phyloP scores from a whole-genome alignment of 129 eudicot genomes.

The Tanacetum coccineum region DNA sequence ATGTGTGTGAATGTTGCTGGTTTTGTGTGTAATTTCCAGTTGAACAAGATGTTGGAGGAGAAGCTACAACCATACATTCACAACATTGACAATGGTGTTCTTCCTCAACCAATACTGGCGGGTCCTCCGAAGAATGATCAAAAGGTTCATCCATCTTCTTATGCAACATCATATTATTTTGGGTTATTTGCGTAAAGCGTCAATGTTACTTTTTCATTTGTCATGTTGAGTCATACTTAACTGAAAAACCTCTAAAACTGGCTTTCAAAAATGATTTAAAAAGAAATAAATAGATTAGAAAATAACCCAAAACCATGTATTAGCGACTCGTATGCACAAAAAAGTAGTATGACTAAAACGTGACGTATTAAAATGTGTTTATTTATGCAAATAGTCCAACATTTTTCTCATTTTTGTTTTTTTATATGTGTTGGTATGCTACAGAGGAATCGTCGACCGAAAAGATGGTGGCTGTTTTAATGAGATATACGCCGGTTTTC shows the following conservation, averaged over 20 bases:
- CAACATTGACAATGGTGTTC: conserved; percentile 46
- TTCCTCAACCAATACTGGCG: conserved; percentile 56
- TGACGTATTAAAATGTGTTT: too few species aligned
- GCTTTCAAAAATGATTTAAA: too few species aligned
- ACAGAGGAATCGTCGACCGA: conserved; percentile 23
- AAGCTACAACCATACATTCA: conserved; percentile 72
- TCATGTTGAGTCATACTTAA: too few species aligned
- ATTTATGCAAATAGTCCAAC: too few species aligned
- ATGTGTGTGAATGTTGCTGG: not conserved
- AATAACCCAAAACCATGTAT: too few species aligned
- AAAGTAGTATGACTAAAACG: too few species aligned
- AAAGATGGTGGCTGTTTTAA: conserved; percentile 37
- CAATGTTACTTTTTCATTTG: too few species aligned
- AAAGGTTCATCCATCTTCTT: conserved; percentile 50
- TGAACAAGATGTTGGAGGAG: conserved; percentile 78
- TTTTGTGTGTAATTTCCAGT: conserved; percentile 34
- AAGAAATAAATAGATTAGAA: too few species aligned
- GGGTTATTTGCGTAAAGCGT: too few species aligned
- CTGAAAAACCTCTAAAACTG: too few species aligned
- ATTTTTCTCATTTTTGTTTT: not conserved
- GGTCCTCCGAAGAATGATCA: conserved; percentile 36
- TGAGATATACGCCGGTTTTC: not conserved
- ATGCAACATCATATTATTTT: too few species aligned
- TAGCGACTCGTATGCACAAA: too few species aligned
- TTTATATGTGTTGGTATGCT: not conserved